Base-by-base conservation (phyloP, 495 filamentous ascomycete genomes). In the Aspergillus sparsus region DNA sequence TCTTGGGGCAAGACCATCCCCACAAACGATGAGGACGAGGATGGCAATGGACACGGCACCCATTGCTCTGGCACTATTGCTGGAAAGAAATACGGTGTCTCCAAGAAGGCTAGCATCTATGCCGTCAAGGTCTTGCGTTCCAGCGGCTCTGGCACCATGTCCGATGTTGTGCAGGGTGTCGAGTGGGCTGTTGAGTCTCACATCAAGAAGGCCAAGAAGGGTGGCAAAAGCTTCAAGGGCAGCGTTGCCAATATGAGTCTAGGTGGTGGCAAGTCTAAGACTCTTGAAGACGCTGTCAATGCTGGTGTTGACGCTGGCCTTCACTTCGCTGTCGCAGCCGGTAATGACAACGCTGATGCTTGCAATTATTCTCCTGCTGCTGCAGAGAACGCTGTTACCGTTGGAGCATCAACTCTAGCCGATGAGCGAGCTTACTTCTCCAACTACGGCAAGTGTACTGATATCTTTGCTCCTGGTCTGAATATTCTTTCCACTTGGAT, bases 351-450 rank as follows among this genome's bases (percentile, higher is more conserved):
- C 66, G 89, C 92, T 58, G 92, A 99, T 78, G 95, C 95, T 53
- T 99, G 95, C 88, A 93, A 92, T 80, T 99, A 98, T 84, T 99
- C 95, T n/a, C 95, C 95, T 33, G 95, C 95, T 64, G 88, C 93
- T 53, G 91, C 95, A 62, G 85, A 87, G 66, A 91, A 93, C 72
- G 93, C 95, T 56, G 87, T 99, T 68, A 99, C 95, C 50, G 95
- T 99, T 60, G 95, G 93, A 72, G 95, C 95, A 62, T 96, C 92
- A 16, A 96, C 90, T 59, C 83, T 99, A 35, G 83, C 83, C 65
- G 95, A 99, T 74, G 90, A 92, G 83, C 93, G 95, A 76, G 95
- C 95, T 63, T 99, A 98, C 85, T 99, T 99, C 88, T 98, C 95
- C 85, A 99, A 99, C 88, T 98, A 87, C 77, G 95, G 95, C 74